Percentiles rank a stretch among this genome's conserved stretches.
Evolutionary conservation across 352 stramenopile genomes (phyloP).

Genomic region (Phytophthora colocasiae): DNA sequence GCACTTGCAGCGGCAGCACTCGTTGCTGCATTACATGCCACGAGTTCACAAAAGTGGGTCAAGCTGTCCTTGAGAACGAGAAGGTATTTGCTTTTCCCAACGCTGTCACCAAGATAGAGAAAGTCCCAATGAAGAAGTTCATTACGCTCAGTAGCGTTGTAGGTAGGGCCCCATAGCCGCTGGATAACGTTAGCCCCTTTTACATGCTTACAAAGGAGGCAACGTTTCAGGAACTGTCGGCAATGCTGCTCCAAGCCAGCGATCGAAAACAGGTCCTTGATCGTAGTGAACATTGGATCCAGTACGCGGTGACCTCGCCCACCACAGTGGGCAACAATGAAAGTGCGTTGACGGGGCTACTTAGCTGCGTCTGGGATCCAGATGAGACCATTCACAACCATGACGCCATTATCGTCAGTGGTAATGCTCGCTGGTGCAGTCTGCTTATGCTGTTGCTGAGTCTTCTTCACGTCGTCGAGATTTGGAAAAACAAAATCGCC

Average conservation of each 20-base stretch:
- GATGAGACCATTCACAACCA: background rate
- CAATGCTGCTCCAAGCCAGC: no score
- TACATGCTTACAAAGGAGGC: background rate
- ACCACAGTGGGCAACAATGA: slow-evolving; percentile 1
- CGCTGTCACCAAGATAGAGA: background rate
- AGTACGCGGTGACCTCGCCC: background rate
- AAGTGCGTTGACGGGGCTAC: background rate
- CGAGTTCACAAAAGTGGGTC: background rate
- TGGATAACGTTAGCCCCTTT: background rate
- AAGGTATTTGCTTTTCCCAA: background rate
- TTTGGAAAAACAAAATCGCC: background rate
- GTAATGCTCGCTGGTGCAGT: background rate
- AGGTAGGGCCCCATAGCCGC: background rate
- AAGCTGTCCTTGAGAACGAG: background rate
- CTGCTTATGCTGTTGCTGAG: background rate
- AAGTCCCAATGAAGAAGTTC: background rate
- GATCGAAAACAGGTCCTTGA: background rate
- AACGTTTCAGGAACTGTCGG: background rate
- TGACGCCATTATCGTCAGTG: background rate
- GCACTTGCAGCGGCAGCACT: background rate
- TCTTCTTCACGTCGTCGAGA: background rate
- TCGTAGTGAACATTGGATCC: background rate
- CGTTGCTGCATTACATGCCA: background rate
- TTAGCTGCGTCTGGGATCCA: background rate
- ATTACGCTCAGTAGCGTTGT: background rate